phyloP scores from a whole-genome alignment of 495 filamentous ascomycete genomes.

The Astrocystis sublimbata region DNA sequence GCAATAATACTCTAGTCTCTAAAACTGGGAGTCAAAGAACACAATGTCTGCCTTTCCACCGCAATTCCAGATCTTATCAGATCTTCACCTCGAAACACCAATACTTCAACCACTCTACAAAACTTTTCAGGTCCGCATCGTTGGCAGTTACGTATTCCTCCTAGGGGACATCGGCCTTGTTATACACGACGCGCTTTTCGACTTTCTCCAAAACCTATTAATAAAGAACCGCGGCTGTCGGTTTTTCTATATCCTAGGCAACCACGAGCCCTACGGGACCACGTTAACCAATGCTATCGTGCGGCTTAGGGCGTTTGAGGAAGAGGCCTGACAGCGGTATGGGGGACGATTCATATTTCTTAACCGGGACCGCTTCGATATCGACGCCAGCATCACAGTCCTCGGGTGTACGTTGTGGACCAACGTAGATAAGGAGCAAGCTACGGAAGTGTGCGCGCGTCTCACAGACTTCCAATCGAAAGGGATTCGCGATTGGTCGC shows the following conservation, averaged over 20 bases:
- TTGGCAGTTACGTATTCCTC: neutral
- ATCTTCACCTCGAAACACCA: constrained; percentile 8
- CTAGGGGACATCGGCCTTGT: constrained; percentile 5
- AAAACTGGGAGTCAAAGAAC: too few species aligned
- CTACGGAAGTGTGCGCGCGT: neutral
- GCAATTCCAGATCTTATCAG: constrained; percentile 5
- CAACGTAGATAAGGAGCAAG: neutral
- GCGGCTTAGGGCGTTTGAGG: constrained; percentile 5
- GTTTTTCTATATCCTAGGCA: constrained; percentile 5
- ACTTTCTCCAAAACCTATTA: neutral
- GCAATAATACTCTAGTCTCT: too few species aligned
- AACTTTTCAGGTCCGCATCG: neutral
- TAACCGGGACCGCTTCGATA: neutral
- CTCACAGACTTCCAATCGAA: constrained; percentile 3
- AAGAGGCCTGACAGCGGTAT: neutral
- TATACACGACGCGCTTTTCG: neutral
- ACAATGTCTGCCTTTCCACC: constrained; percentile 6
- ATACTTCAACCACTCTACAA: neutral
- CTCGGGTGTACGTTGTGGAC: constrained; percentile 1
- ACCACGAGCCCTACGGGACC: constrained; percentile 9
- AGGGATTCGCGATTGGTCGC: neutral
- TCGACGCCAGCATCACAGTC: neutral
- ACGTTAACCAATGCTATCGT: neutral
- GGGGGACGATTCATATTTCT: neutral
- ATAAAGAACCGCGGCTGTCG: neutral